Conservation (phyloP, 2,329 filamentous ascomycete species). For the Cladophialophora carrionii region DNA sequence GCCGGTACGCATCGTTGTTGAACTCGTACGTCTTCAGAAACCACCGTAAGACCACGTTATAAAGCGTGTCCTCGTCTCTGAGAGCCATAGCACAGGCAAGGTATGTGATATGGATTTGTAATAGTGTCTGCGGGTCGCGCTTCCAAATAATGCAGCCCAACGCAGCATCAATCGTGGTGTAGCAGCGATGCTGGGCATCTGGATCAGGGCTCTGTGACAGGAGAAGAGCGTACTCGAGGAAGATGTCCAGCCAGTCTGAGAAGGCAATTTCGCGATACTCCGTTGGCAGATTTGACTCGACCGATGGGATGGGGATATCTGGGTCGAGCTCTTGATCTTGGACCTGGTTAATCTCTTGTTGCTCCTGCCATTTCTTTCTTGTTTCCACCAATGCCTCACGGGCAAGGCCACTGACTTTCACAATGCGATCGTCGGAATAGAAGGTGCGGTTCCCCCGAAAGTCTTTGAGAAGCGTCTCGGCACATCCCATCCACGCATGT, state of each 20-base stretch:
- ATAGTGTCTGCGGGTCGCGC: constrained; percentile 67
- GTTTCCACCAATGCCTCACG: constrained; percentile 45
- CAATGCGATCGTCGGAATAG: constrained; percentile 57
- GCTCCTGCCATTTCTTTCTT: constrained; percentile 16
- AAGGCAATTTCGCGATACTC: constrained; percentile 79
- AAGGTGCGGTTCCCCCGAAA: constrained; percentile 64
- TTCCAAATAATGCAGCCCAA: constrained; percentile 81
- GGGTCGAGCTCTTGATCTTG: constrained; percentile 14
- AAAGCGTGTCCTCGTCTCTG: constrained; percentile 75
- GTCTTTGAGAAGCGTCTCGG: constrained; percentile 61
- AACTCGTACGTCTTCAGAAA: constrained; percentile 83
- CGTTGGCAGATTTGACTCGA: constrained; percentile 32
- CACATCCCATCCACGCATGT: constrained; percentile 63
- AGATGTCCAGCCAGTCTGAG: constrained; percentile 83
- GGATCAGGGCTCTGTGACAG: constrained; percentile 67
- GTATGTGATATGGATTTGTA: constrained; percentile 76
- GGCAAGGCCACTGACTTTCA: constrained; percentile 56
- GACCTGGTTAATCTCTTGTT: constrained; percentile 5
- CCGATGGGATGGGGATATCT: constrained; percentile 26
- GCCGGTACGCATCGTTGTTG: constrained; percentile 77
- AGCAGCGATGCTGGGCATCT: constrained; percentile 65
- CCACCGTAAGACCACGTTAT: constrained; percentile 70
- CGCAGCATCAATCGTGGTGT: constrained; percentile 77
- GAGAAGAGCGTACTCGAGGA: constrained; percentile 81
- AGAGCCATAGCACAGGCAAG: constrained; percentile 80